A percentile compares a stretch with the other conserved stretches of the same genome.
Evolutionary conservation across 1,284 basidiomycete genomes (phyloP).

Genomic region (Austroboletus novae-zelandiae): DNA sequence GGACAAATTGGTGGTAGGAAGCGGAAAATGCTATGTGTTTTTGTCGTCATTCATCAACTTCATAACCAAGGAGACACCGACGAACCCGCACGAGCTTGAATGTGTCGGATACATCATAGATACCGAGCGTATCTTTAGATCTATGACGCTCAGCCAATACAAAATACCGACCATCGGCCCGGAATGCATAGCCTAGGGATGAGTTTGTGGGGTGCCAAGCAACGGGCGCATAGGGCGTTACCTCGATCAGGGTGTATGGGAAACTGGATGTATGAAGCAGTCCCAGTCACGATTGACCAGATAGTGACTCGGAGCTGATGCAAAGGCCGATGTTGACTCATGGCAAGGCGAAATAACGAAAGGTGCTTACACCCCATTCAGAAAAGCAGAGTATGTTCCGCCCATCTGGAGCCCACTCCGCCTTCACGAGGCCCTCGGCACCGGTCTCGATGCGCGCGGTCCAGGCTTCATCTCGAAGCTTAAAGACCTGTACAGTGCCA

Average conservation of each 20-base stretch:
- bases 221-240: slow-evolving; percentile 24
- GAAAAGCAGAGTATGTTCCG: slow-evolving; percentile 82
- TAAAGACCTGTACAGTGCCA: slow-evolving; percentile 68
- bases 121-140: slow-evolving; percentile 79
- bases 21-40: slow-evolving; percentile 66
- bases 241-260: slow-evolving; percentile 76
- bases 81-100: slow-evolving; percentile 76
- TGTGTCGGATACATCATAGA: slow-evolving; percentile 72
- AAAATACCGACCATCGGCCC: slow-evolving; percentile 77
- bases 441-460: slow-evolving; percentile 70
- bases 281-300: slow-evolving; percentile 72
- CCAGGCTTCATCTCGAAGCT: slow-evolving; percentile 74
- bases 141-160: slow-evolving; percentile 81
- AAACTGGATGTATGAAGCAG: slow-evolving; percentile 74
- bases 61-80: slow-evolving; percentile 12
- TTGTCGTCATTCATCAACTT: slow-evolving; percentile 21
- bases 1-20: slow-evolving; percentile 73
- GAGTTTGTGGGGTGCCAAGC: slow-evolving; percentile 2
- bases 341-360: slow-evolving; percentile 1
- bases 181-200: slow-evolving; percentile 69
- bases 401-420: slow-evolving; percentile 84
- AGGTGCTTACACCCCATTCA: slow-evolving; percentile 76
- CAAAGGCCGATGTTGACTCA: slow-evolving; percentile 2
- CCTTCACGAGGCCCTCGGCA: slow-evolving; percentile 78
- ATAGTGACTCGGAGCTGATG: slow-evolving; percentile 73